Conservation (phyloP, 2,329 filamentous ascomycete species). For the Sclerotinia subarctica region DNA sequence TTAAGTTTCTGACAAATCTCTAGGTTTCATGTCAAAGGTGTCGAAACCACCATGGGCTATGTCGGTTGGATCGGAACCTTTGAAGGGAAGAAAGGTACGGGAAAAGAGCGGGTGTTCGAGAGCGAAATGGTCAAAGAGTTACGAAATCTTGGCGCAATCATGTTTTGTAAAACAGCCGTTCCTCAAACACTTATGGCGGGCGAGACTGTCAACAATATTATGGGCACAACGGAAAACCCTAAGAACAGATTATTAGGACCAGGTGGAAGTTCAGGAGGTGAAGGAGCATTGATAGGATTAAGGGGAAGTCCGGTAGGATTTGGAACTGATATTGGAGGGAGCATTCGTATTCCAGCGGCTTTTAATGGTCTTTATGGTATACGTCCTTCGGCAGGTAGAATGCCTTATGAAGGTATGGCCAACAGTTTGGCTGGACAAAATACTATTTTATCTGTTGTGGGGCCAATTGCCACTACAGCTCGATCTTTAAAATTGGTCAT, state of each 20-base stretch:
- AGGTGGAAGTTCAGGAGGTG: conserved; percentile 38
- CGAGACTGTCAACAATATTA: conserved; percentile 46
- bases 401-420: conserved; percentile 54
- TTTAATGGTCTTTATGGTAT: conserved; percentile 43
- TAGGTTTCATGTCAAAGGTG: conserved; percentile 37
- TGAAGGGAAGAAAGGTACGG: conserved; percentile 51
- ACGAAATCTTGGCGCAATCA: conserved; percentile 41
- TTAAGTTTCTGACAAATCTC: background rate
- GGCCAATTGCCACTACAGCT: conserved; percentile 57
- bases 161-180: conserved; percentile 44
- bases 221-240: conserved; percentile 41
- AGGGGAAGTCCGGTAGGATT: conserved; percentile 37
- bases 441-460: conserved; percentile 59
- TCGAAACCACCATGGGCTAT: conserved; percentile 53
- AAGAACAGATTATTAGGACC: conserved; percentile 34
- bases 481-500: conserved; percentile 54
- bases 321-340: conserved; percentile 38
- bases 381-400: conserved; percentile 40
- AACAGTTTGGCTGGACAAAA: conserved; percentile 61
- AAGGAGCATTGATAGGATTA: conserved; percentile 38
- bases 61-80: conserved; percentile 62
- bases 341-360: conserved; percentile 40
- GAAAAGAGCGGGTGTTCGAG: conserved; percentile 50
- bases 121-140: conserved; percentile 46
- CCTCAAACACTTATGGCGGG: conserved; percentile 42